These are phyloP conservation scores for Crithidia sp. DNA, from an alignment of 208 protist species.

Conservation along the genomic window DNA sequence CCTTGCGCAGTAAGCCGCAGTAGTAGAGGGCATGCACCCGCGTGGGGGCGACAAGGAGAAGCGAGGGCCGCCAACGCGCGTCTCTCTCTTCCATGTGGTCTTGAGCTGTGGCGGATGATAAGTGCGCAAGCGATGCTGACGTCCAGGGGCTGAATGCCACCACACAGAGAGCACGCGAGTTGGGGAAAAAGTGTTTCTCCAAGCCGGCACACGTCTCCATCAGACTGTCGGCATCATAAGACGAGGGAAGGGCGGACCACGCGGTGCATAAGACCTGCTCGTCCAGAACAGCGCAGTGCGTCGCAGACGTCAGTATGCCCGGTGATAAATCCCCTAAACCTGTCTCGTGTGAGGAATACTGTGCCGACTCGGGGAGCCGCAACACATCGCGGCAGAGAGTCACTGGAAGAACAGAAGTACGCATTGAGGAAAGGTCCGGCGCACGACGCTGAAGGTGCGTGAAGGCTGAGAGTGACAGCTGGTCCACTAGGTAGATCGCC, in stretches of 20 bases:
- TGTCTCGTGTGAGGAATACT: neutral
- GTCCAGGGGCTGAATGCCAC: neutral
- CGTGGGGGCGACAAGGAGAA: slow-evolving; percentile 45
- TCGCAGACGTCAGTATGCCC: neutral
- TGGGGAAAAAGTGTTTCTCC: neutral
- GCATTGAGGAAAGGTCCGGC: neutral
- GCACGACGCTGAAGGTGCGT: neutral
- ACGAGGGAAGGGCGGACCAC: neutral
- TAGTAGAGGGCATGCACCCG: slow-evolving; percentile 29
- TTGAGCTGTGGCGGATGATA: too few species aligned
- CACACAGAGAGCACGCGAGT: slow-evolving; percentile 1
- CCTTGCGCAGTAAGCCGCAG: slow-evolving; percentile 33
- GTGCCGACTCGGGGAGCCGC: slow-evolving; percentile 1
- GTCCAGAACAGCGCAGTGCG: slow-evolving; percentile 24
- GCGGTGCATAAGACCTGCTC: slow-evolving; percentile 9
- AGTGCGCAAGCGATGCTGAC: neutral
- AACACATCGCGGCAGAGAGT: slow-evolving; percentile 34
- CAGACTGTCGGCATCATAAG: slow-evolving; percentile 2
- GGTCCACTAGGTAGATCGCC: slow-evolving; percentile 39
- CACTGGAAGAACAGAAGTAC: slow-evolving; percentile 3
- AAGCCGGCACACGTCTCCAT: slow-evolving; percentile 14
- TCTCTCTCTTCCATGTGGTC: neutral
- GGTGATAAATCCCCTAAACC: neutral
- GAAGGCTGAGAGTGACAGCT: slow-evolving; percentile 27
- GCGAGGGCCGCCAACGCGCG: neutral